A percentile compares a stretch with the other conserved stretches of the same genome.
These are phyloP conservation scores for Striga hermonthica DNA, from an alignment of 305 asterid species.

Conservation along the genomic window DNA sequence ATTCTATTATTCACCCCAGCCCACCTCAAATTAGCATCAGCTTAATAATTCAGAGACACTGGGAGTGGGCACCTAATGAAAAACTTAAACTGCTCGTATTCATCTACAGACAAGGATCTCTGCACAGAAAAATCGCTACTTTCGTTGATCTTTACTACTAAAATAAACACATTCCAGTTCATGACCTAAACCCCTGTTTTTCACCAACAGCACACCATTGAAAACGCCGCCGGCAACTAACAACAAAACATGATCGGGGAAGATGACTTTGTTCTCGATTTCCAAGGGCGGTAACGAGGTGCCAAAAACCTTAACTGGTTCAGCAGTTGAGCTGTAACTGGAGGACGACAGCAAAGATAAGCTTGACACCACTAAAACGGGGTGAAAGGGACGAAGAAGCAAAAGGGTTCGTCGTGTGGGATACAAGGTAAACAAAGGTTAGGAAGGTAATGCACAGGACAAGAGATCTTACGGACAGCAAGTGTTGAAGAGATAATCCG, in stretches of 20 bases:
- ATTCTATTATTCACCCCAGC: conserved; percentile 33
- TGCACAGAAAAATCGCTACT: conserved; percentile 31
- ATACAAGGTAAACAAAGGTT: conserved; percentile 44
- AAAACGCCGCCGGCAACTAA: conserved; percentile 35
- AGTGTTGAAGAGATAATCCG: conserved; percentile 34
- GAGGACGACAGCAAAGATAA: conserved; percentile 57
- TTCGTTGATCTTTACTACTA: conserved; percentile 22
- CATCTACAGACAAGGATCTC: conserved; percentile 60
- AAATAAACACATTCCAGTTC: conserved; percentile 59
- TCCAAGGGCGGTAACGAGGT: conserved; percentile 35
- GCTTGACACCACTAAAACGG: conserved; percentile 65
- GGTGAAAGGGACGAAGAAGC: conserved; percentile 53
- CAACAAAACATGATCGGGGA: conserved; percentile 76
- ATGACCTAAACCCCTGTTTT: conserved; percentile 27
- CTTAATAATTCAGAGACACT: conserved; percentile 41
- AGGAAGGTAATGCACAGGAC: conserved; percentile 52
- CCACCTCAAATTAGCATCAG: conserved; percentile 43
- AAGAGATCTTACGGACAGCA: conserved; percentile 63
- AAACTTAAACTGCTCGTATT: conserved; percentile 58
- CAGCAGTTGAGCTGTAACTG: conserved; percentile 34
- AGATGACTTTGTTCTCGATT: conserved; percentile 65
- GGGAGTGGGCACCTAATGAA: conserved; percentile 77
- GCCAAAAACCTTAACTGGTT: conserved; percentile 44
- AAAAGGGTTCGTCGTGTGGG: conserved; percentile 39
- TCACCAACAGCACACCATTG: conserved; percentile 29